Evolutionary conservation across 768 basidiomycete species (phyloP).

Genomic region (Coprinopsis sp.): DNA sequence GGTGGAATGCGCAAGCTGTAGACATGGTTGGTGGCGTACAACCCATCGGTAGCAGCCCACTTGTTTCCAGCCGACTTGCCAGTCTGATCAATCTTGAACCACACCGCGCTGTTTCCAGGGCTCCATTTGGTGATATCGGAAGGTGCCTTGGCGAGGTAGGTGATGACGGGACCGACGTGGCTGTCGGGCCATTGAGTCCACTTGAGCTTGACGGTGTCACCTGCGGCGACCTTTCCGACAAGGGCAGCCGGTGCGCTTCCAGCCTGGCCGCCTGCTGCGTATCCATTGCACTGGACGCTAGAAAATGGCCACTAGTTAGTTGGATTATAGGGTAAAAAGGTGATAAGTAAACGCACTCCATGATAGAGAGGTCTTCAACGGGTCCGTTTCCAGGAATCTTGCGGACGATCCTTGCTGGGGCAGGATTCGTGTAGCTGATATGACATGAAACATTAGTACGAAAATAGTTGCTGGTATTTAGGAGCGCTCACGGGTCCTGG

Average conservation of each 20-base stretch:
- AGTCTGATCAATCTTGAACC: conserved; percentile 43
- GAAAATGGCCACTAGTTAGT: not conserved
- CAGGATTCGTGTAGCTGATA: conserved; percentile 24
- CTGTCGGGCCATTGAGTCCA: conserved; percentile 36
- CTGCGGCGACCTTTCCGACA: conserved; percentile 35
- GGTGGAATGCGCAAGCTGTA: conserved; percentile 42
- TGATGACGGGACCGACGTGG: conserved; percentile 38
- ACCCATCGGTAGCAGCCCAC: conserved; percentile 40
- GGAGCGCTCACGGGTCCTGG: conserved; percentile 26
- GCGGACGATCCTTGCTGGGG: conserved; percentile 35
- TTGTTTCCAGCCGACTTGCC: conserved; percentile 38
- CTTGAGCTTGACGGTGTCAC: conserved; percentile 33
- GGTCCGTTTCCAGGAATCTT: conserved; percentile 35
- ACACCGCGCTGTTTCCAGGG: conserved; percentile 39
- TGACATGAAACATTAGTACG: not conserved
- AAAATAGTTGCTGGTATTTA: not conserved
- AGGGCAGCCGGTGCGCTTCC: conserved; percentile 34
- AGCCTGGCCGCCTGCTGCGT: conserved; percentile 16
- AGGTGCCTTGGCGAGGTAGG: conserved; percentile 41
- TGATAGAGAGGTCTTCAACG: conserved; percentile 32
- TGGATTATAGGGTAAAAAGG: not conserved
- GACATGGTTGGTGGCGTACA: conserved; percentile 31
- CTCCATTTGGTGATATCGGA: conserved; percentile 37
- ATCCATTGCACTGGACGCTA: conserved; percentile 29
- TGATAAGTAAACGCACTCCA: conserved; percentile 21